phyloP scores from a whole-genome alignment of 495 filamentous ascomycete genomes.

The Aspergillus carlsbadensis region DNA sequence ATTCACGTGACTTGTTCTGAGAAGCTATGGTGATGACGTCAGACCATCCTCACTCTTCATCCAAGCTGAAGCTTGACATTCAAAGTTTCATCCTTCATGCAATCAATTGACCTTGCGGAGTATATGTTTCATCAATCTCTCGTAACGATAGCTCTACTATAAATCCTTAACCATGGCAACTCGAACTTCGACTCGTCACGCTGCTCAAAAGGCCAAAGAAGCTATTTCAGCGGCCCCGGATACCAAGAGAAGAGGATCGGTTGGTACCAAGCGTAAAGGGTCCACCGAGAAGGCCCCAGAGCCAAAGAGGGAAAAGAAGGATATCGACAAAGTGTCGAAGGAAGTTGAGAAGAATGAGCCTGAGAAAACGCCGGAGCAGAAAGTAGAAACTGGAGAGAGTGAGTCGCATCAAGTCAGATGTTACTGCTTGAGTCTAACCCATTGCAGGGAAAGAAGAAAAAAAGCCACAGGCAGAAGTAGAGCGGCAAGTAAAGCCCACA shows the following conservation, averaged over 20 bases:
- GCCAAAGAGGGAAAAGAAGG: slow-evolving; percentile 36
- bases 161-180: slow-evolving; percentile 27
- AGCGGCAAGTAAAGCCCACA: neutral
- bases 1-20: slow-evolving; percentile 9
- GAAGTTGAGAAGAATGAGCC: neutral
- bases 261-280: slow-evolving; percentile 39
- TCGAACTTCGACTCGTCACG: slow-evolving; percentile 43
- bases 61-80: neutral
- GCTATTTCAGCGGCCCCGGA: slow-evolving; percentile 34
- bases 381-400: slow-evolving; percentile 3
- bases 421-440: neutral
- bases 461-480: neutral
- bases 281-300: slow-evolving; percentile 22
- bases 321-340: slow-evolving; percentile 7
- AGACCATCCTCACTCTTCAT: slow-evolving; percentile 18
- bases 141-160: neutral
- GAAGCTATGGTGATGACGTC: slow-evolving; percentile 21
- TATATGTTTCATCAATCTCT: neutral
- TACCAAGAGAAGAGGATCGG: slow-evolving; percentile 19
- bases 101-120: neutral
- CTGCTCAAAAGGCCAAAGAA: slow-evolving; percentile 47
- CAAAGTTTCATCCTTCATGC: neutral
- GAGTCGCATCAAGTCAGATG: neutral
- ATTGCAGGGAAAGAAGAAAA: neutral
- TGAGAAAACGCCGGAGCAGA: neutral